A percentile compares a stretch with the other conserved stretches of the same genome.
Conservation (phyloP, 345 rosid genomes). For the Lumnitzera littorea region DNA sequence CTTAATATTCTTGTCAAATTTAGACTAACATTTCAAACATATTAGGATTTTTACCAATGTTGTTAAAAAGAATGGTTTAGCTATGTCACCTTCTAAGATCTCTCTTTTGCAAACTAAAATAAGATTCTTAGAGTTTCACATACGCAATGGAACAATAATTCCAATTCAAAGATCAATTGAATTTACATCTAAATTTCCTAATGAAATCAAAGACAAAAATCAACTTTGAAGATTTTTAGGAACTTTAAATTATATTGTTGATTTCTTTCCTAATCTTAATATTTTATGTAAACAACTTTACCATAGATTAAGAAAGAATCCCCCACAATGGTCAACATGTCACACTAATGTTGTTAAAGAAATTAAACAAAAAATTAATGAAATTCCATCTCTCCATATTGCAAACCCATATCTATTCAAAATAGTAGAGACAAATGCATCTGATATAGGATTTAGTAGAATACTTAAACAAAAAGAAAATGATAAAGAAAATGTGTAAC, state of each 20-base stretch:
- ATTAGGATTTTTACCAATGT: too few relatives aligned
- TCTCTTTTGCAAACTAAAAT: background rate
- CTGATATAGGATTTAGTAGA: background rate
- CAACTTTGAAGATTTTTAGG: background rate
- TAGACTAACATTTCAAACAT: too few relatives aligned
- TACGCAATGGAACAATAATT: background rate
- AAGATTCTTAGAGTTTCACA: background rate
- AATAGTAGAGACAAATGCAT: background rate
- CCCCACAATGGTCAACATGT: background rate
- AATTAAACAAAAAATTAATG: background rate
- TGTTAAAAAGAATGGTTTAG: background rate
- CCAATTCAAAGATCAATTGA: background rate
- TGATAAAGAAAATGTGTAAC: background rate
- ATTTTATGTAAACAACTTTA: background rate
- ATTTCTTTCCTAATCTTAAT: background rate
- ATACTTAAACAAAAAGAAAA: background rate
- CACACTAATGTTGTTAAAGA: background rate
- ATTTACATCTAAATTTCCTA: background rate
- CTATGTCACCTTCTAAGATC: background rate
- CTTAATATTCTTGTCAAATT: too few relatives aligned
- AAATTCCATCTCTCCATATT: background rate
- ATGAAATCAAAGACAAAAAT: slow-evolving; percentile 1
- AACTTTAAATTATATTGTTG: background rate
- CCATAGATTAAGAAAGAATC: background rate
- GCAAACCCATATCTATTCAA: background rate